phyloP scores from a whole-genome alignment of 257 asterid species.

The Thymus quinquecostatus region DNA sequence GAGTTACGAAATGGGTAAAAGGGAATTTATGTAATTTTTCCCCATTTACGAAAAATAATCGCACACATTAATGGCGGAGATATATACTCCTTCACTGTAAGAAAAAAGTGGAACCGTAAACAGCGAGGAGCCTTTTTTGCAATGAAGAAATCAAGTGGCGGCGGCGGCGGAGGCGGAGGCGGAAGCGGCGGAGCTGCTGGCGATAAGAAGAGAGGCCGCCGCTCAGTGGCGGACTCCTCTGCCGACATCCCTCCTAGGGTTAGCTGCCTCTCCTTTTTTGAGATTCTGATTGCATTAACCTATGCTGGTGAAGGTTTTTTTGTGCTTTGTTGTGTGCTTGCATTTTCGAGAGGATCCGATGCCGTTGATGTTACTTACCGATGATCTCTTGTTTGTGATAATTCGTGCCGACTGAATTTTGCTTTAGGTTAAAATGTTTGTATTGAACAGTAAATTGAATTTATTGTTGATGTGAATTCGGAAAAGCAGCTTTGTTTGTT shows the following conservation, averaged over 20 bases:
- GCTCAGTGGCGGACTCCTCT: slow-evolving; percentile 56
- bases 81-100: neutral
- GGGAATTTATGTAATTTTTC: slow-evolving; percentile 3
- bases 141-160: slow-evolving; percentile 78
- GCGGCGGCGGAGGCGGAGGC: slow-evolving; percentile 55
- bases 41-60: neutral
- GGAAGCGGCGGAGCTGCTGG: slow-evolving; percentile 53
- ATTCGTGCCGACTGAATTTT: slow-evolving; percentile 21
- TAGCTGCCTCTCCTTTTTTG: slow-evolving; percentile 24
- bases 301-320: slow-evolving; percentile 3
- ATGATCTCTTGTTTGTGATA: slow-evolving; percentile 13
- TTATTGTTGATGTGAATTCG: slow-evolving; percentile 12
- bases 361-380: slow-evolving; percentile 23
- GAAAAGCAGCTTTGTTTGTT: slow-evolving; percentile 1
- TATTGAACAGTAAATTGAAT: neutral
- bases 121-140: slow-evolving; percentile 24
- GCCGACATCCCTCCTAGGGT: slow-evolving; percentile 73
- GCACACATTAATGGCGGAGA: neutral
- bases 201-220: slow-evolving; percentile 78
- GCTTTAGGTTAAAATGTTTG: slow-evolving; percentile 24
- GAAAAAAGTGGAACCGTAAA: slow-evolving; percentile 17
- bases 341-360: slow-evolving; percentile 34
- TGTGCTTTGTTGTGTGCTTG: slow-evolving; percentile 16
- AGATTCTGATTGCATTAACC: slow-evolving; percentile 29
- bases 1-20: slow-evolving; percentile 14